Evolutionary conservation across 2,329 filamentous ascomycete species (phyloP), one percentile per base, ranked within the genome.

Genomic region (Talaromyces pinophilus): DNA sequence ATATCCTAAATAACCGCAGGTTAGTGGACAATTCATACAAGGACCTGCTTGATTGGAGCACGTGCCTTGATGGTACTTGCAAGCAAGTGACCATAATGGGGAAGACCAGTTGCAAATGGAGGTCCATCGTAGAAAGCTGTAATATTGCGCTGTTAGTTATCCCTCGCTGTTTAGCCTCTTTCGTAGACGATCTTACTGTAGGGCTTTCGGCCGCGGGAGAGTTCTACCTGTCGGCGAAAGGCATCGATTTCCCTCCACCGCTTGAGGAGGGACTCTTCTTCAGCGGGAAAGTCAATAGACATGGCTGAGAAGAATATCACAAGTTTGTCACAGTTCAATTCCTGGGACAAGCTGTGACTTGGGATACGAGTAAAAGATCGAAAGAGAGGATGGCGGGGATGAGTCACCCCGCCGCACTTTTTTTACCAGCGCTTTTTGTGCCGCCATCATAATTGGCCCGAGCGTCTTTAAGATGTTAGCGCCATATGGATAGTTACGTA

Each of bases 221-320:
- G 87, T 80, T 95, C 91, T 69, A 94, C 88, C 83, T 96, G 92
- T 69, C 90, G 88, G 76, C 92, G 87, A 79, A 98, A 98, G 72
- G 95, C 95, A 75, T 94, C 87, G 77, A 96, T 95, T 77, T 95
- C 92, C 76, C 89, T 90, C 95, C 94, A 99, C 82, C 88, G 86
- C 77, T 89, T 84, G 79, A 98, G 88, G 78, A 93, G 87, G 69
- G 84, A 86, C 83, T 96, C 91, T 85, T 98, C 94, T 80, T 95
- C 92, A 79, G 91, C 90, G 66, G 94, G 91, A 79, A 98, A 98
- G 81, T 94, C 88, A 82, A 98, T 94, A 76, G 90, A 92, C 90
- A 93, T 92, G 73, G 76, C 78, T 64, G 57, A 57, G 22, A 62
- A 42, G 52, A 59, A 52, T 33, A 59, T 44, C 28, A 59, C 33